phyloP scores from a whole-genome alignment of 1,139 yeast genomes.

The Yarrowia galli region DNA sequence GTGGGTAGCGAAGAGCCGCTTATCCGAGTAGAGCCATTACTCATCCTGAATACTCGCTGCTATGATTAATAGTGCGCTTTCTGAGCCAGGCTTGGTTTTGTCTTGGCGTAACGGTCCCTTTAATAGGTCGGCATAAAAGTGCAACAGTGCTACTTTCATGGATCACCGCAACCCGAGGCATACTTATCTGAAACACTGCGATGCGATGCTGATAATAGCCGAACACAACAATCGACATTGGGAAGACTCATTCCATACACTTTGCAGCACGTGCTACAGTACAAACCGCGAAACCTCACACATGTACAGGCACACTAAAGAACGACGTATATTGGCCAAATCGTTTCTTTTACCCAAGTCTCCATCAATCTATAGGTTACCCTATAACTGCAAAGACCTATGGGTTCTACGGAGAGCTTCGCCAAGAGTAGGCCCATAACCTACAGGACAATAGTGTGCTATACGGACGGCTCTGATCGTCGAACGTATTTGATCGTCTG shows the following conservation, averaged over 20 bases:
- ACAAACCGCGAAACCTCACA: not conserved
- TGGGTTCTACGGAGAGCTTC: too few relatives aligned
- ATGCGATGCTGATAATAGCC: not conserved
- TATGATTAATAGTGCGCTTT: not conserved
- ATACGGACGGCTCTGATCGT: conserved; percentile 22
- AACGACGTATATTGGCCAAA: not conserved
- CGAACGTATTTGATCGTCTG: conserved; percentile 19
- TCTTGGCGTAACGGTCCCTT: conserved; percentile 12
- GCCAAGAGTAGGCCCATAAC: conserved; percentile 25
- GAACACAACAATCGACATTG: not conserved
- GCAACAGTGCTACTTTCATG: not conserved
- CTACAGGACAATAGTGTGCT: not conserved
- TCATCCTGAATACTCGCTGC: not conserved
- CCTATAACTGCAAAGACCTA: not conserved
- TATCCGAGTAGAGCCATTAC: conserved; percentile 1
- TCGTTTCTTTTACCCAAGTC: not conserved
- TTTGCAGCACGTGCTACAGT: too few relatives aligned
- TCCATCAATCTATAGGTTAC: not conserved
- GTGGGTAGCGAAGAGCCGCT: conserved; percentile 17
- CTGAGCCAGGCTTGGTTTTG: not conserved
- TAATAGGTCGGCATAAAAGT: not conserved
- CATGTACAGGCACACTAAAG: not conserved
- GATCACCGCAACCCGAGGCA: not conserved
- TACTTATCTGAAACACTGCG: not conserved
- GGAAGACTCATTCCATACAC: not conserved